Evolutionary conservation across 2,329 filamentous ascomycete genomes (phyloP), one percentile per base, ranked within the genome.

Genomic region (Monosporascus cannonballus): DNA sequence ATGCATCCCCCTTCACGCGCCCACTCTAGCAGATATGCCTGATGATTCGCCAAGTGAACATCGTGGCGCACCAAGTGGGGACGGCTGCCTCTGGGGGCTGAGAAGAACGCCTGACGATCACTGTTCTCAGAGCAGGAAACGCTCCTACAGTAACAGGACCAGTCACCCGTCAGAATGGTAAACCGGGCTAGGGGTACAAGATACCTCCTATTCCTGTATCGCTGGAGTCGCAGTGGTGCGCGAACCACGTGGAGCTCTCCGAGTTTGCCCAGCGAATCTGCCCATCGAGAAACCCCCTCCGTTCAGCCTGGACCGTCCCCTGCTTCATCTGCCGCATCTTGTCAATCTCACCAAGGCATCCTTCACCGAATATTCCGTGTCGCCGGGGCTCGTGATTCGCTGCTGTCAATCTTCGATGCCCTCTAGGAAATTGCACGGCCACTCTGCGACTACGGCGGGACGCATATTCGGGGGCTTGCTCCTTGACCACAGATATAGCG

Each of bases 31-130:
- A 34, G 30, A 20, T 34, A 30, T 30, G 48, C 42, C 44, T 46
- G 30, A 5, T 34, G 30, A 34, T 34, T 25, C 42, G 11, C n/a
- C 42, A 11, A 46, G 42, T 46, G 42, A 11, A 11, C 38, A 48
- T 45, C 51, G 42, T 42, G 41, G 48, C 48, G 24, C 36, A 46
- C 42, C 22, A 46, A 27, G 42, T 46, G 42, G 42, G 20, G 42
- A 46, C 11, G 24, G 7, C 25, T 46, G 15, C 42, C n/a, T 11
- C 58, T 46, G 55, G 59, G 20, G 20, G 64, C 65, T 54, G 61
- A 59, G 41, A 64, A 66, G 41, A 53, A 56, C 47, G 49, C 56
- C 39, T 50, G 56, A 14, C 49, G 18, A 46, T 37, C 44, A 42
- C 48, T 46, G 49, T 36, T 25, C 8, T 9, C 20, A 7, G 24